Conservation (phyloP, 768 basidiomycete genomes). For the Boletus vinaceobasis region DNA sequence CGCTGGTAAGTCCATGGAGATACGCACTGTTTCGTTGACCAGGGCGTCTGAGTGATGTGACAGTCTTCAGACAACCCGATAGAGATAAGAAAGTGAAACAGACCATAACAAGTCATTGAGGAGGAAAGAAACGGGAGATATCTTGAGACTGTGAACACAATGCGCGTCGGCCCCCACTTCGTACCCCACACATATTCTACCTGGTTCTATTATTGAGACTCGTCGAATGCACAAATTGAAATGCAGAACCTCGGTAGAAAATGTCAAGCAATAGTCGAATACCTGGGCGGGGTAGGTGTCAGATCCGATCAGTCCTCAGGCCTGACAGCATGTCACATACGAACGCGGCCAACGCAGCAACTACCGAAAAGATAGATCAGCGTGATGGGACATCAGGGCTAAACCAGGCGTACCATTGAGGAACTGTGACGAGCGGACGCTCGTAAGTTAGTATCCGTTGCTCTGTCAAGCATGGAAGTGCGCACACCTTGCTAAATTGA, state of each 20-base stretch:
- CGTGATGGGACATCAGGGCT: not conserved
- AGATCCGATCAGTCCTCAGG: not conserved
- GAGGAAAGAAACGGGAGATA: slow-evolving; percentile 25
- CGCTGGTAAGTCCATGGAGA: not conserved
- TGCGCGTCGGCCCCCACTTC: slow-evolving; percentile 21
- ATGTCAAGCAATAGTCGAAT: slow-evolving; percentile 25
- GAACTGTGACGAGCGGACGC: slow-evolving; percentile 1
- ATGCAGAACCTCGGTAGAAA: slow-evolving; percentile 18
- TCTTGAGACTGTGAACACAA: slow-evolving; percentile 26
- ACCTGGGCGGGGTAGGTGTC: slow-evolving; percentile 3
- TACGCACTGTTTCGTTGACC: slow-evolving; percentile 1
- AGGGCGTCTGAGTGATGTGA: slow-evolving; percentile 8
- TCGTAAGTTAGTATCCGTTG: not conserved
- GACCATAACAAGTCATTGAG: slow-evolving; percentile 18
- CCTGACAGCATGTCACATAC: slow-evolving; percentile 3
- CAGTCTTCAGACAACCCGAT: not conserved
- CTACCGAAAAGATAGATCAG: slow-evolving; percentile 1
- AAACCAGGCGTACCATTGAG: slow-evolving; percentile 14
- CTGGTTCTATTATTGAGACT: slow-evolving; percentile 8
- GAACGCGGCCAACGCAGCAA: slow-evolving; percentile 18
- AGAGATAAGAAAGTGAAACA: not conserved
- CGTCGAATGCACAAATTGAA: not conserved
- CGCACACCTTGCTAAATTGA: slow-evolving; percentile 22
- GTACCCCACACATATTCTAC: slow-evolving; percentile 24
- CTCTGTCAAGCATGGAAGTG: not conserved